Evolutionary conservation across 2,329 filamentous ascomycete genomes (phyloP).

Genomic region (Claviceps digitariae): DNA sequence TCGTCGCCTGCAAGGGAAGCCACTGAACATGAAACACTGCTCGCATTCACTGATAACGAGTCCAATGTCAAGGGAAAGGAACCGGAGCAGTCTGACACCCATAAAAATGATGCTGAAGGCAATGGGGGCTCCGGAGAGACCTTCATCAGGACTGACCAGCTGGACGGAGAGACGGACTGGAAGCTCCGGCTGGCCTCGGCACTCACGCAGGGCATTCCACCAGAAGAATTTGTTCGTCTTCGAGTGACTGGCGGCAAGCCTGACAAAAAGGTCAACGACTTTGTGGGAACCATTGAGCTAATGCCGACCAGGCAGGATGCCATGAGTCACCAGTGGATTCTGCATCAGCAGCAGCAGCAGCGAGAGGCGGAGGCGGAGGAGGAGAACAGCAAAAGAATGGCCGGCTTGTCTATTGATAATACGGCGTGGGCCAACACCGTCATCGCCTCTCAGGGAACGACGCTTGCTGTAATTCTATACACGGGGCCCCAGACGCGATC

Average conservation of each 20-base stretch:
- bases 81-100: slow-evolving; percentile 15
- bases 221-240: slow-evolving; percentile 56
- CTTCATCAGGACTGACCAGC: slow-evolving; percentile 92
- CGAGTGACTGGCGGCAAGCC: slow-evolving; percentile 76
- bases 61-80: slow-evolving; percentile 21
- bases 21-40: slow-evolving; percentile 25
- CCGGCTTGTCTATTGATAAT: slow-evolving; percentile 82
- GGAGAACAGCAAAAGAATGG: slow-evolving; percentile 33
- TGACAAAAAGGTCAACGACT: slow-evolving; percentile 89
- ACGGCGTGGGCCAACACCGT: slow-evolving; percentile 98
- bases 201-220: slow-evolving; percentile 64
- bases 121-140: slow-evolving; percentile 59
- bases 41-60: slow-evolving; percentile 28
- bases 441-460: slow-evolving; percentile 80
- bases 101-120: slow-evolving; percentile 17
- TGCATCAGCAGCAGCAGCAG: slow-evolving; percentile 18
- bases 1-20: slow-evolving; percentile 17
- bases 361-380: slow-evolving; percentile 6
- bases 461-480: slow-evolving; percentile 83
- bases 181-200: slow-evolving; percentile 82
- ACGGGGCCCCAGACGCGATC: slow-evolving; percentile 90
- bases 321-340: slow-evolving; percentile 26
- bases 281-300: slow-evolving; percentile 77
- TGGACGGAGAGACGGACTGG: slow-evolving; percentile 98
- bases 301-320: slow-evolving; percentile 38